These are phyloP conservation scores for Cardiospermum halicacabum DNA, from an alignment of 345 rosid genomes.

Conservation along the genomic window DNA sequence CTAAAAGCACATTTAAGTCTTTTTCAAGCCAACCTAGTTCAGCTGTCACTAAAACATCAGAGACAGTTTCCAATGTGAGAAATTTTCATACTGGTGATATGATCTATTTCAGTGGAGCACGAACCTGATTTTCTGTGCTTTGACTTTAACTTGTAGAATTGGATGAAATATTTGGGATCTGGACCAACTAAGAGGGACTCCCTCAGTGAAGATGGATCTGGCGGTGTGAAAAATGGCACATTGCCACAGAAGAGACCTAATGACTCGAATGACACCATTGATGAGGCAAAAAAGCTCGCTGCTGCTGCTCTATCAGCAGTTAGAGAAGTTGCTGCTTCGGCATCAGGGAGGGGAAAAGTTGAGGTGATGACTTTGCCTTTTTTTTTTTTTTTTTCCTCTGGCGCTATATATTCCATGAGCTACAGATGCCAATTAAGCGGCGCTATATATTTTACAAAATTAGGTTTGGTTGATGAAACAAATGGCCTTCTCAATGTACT, in stretches of 20 bases:
- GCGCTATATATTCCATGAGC: too few species aligned
- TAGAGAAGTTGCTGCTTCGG: constrained; percentile 64
- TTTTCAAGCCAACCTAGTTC: constrained; percentile 28
- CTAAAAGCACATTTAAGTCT: constrained; percentile 24
- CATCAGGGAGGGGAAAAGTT: constrained; percentile 59
- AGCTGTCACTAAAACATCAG: constrained; percentile 20
- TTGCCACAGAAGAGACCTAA: constrained; percentile 20
- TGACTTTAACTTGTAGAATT: constrained; percentile 27
- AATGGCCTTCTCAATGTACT: background rate
- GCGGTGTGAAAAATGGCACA: constrained; percentile 22
- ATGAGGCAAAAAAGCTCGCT: constrained; percentile 65
- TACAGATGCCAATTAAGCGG: too few species aligned
- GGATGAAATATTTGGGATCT: constrained; percentile 31
- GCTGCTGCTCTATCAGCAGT: constrained; percentile 93
- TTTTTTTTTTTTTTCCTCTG: background rate
- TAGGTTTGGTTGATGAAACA: too few species aligned
- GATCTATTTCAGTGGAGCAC: background rate
- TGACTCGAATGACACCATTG: constrained; percentile 30
- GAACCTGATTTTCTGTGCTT: background rate
- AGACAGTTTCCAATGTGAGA: constrained; percentile 43
- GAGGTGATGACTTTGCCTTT: constrained; percentile 44
- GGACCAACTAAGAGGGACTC: constrained; percentile 13
- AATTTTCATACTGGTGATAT: background rate
- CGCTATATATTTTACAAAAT: too few species aligned
- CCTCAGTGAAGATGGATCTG: constrained; percentile 8